Conservation (phyloP, 768 basidiomycete species). For the Phlebiopsis gigantea region DNA sequence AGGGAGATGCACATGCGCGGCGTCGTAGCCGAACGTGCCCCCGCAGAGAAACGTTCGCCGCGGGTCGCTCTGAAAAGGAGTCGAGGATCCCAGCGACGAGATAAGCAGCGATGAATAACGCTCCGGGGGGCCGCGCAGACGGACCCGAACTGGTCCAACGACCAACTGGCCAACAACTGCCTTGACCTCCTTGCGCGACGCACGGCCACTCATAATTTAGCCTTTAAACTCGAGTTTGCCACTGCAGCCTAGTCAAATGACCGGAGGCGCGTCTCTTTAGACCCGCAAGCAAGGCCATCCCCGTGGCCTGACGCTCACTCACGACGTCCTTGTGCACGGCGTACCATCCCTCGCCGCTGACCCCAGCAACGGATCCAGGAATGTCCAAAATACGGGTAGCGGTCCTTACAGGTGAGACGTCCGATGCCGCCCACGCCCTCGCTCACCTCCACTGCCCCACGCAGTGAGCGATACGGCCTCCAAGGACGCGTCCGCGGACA, state of each 20-base stretch:
- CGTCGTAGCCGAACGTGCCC: conserved; percentile 11
- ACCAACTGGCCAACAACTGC: background rate
- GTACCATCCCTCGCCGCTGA: background rate
- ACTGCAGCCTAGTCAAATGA: background rate
- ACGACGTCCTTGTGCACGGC: background rate
- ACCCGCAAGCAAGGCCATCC: background rate
- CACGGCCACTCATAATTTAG: background rate
- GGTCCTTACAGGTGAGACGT: conserved; percentile 24
- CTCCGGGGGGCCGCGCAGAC: background rate
- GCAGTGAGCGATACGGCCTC: conserved; percentile 73
- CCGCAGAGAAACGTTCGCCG: background rate
- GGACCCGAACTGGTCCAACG: background rate
- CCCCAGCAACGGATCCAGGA: background rate
- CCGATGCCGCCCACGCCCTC: no score
- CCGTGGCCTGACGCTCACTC: background rate
- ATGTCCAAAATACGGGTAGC: conserved; percentile 21
- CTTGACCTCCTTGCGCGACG: background rate
- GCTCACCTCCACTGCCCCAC: background rate
- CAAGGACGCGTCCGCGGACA: conserved; percentile 42
- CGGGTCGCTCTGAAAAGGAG: background rate
- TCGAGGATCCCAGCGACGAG: background rate
- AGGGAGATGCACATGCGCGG: background rate
- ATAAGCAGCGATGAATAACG: background rate
- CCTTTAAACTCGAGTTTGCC: background rate
- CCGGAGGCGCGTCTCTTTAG: background rate